Evolutionary conservation across 2,329 filamentous ascomycete species (phyloP), one percentile per base, ranked within the genome.

Genomic region (Aureobasidium sp.): DNA sequence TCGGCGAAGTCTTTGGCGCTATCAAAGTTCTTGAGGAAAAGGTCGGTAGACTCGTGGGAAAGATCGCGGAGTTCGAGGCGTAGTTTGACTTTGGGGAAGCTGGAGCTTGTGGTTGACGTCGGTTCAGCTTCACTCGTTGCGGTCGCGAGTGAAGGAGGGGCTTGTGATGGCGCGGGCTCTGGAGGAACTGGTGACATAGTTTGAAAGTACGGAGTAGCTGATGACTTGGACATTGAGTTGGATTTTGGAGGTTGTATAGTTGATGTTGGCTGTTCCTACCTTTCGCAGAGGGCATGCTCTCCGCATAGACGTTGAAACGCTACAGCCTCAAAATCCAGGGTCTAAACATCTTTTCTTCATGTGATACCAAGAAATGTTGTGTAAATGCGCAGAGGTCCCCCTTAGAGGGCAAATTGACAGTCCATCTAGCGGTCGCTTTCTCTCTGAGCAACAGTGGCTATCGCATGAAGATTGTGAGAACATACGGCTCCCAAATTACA

Each of bases 11-110:
- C 82, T 44, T 74, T 76, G 41, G 84, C 76, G 60, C 87, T 81
- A 70, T 89, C 82, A 65, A 91, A 77, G 42, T 85, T 77, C 57
- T 76, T 74, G 63, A 96, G 83, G 74, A 96, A 95, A 65, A 84
- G 76, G 36, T 77, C 72, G 5, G 87, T 77, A 62, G 88, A 90
- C 1, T 82, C 74, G 74, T 80, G 78, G 39, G 75, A 75, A 41
- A 84, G 73, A 66, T 84, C 80, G 59, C 76, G 74, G 41, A 80
- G 70, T 66, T 80, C 74, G 34, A 81, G 73, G 52, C 79, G 77
- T 10, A 80, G 74, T 42, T 78, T 73, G 2, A 78, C 77, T 36
- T 73, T 73, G n/a, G 74, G 73, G 63, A 73, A 72, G 20, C 68
- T 63, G 7, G 50, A 53, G 23, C 15, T 4, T 27, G 42, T 73